Evolutionary conservation across 192 early-diverging fungal genomes (phyloP).

Genomic region (Powellomyces hirtus): DNA sequence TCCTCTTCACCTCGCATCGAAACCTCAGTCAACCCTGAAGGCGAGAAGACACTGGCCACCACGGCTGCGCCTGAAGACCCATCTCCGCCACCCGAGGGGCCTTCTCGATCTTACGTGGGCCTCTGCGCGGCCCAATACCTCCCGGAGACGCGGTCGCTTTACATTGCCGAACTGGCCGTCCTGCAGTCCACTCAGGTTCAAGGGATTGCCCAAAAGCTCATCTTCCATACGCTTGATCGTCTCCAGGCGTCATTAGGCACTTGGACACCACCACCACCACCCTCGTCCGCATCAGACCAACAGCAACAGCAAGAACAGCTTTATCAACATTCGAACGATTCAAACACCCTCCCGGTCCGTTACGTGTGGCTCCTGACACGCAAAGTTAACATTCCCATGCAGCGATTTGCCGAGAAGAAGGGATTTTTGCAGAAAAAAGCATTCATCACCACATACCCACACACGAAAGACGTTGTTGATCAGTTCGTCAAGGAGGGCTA

Average conservation of each 20-base stretch:
- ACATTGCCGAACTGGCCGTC: slow-evolving; percentile 17
- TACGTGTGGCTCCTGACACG: slow-evolving; percentile 22
- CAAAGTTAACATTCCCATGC: slow-evolving; percentile 19
- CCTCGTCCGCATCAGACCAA: no score
- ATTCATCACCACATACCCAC: slow-evolving; percentile 6
- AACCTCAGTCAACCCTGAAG: neutral
- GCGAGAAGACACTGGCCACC: no score
- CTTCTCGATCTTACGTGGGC: slow-evolving; percentile 10
- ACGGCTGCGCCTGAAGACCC: no score
- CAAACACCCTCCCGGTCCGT: neutral
- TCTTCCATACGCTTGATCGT: neutral
- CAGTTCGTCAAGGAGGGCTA: slow-evolving; percentile 15
- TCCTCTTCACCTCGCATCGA: no score
- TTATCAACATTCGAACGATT: neutral
- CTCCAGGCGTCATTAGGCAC: neutral
- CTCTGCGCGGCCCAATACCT: slow-evolving; percentile 13
- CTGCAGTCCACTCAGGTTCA: slow-evolving; percentile 18
- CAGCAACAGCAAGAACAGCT: neutral
- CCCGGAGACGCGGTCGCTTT: slow-evolving; percentile 9
- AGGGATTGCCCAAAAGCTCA: slow-evolving; percentile 14
- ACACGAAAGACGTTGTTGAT: neutral
- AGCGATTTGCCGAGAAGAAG: slow-evolving; percentile 22
- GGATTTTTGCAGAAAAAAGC: slow-evolving; percentile 11
- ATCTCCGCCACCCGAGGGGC: neutral
- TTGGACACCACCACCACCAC: neutral